phyloP scores from a whole-genome alignment of 1,139 yeast genomes.

The Fermentozyma sake region DNA sequence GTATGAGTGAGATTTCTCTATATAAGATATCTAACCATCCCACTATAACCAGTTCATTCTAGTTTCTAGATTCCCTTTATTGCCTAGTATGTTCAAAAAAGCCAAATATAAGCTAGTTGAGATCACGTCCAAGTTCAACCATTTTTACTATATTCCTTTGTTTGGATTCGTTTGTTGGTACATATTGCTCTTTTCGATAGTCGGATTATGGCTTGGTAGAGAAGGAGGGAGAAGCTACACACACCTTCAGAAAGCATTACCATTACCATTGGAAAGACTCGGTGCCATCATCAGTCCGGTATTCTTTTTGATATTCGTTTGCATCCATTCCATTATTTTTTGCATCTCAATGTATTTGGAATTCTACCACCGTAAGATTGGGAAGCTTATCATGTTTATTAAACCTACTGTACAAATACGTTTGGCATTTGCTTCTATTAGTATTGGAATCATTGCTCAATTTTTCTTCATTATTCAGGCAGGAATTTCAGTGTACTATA shows the following conservation, averaged over 20 bases:
- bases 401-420: conserved; percentile 23
- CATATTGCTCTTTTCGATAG: conserved; percentile 18
- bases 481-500: conserved; percentile 18
- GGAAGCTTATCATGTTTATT: conserved; percentile 27
- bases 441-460: conserved; percentile 23
- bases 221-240: conserved; percentile 16
- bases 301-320: conserved; percentile 20
- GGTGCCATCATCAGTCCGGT: conserved; percentile 24
- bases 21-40: too few species aligned
- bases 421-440: conserved; percentile 24
- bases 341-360: conserved; percentile 25
- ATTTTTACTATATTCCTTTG: conserved; percentile 24
- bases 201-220: conserved; percentile 20
- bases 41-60: too few species aligned
- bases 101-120: conserved; percentile 10
- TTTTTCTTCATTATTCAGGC: conserved; percentile 22
- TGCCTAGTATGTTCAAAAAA: conserved; percentile 9
- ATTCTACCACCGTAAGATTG: conserved; percentile 28
- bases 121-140: conserved; percentile 22
- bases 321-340: conserved; percentile 22
- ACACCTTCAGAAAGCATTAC: conserved; percentile 2
- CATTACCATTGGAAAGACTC: conserved; percentile 22
- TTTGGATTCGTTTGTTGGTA: conserved; percentile 28
- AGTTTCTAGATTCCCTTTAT: too few species aligned
- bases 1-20: too few species aligned